phyloP scores from a whole-genome alignment of 257 asterid species.

The Thymus mandschuricus region DNA sequence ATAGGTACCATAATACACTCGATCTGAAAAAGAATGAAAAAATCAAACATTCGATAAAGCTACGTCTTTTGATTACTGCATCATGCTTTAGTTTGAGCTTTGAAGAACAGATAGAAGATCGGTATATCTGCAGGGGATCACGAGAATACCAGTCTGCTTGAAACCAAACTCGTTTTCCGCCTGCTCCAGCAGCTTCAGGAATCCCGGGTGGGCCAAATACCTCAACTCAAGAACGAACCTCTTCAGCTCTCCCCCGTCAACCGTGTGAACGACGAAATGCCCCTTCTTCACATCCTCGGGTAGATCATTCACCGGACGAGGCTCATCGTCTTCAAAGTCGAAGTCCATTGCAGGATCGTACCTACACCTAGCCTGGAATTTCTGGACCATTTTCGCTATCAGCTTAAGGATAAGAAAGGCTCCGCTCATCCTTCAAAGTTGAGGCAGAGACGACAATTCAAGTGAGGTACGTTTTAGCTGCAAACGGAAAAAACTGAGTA shows the following conservation, averaged over 20 bases:
- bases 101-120: conserved; percentile 47
- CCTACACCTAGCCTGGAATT: conserved; percentile 12
- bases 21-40: too few species aligned
- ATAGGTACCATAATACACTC: neutral
- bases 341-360: neutral
- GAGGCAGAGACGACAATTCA: neutral
- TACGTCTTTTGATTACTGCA: neutral
- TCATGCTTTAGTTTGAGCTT: conserved; percentile 15
- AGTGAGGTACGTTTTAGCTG: neutral
- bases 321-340: conserved; percentile 26
- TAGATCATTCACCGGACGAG: neutral
- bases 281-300: conserved; percentile 60
- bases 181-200: conserved; percentile 46
- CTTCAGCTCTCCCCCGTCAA: conserved; percentile 46
- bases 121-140: conserved; percentile 47
- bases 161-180: conserved; percentile 61
- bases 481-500: neutral
- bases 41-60: neutral
- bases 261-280: conserved; percentile 51
- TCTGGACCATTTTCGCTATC: conserved; percentile 27
- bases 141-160: conserved; percentile 50
- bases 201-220: conserved; percentile 45
- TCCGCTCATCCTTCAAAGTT: conserved; percentile 27
- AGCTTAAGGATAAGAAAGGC: conserved; percentile 34
- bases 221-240: conserved; percentile 44